phyloP scores from a whole-genome alignment of 2,329 filamentous ascomycete species.

The Penicillium nordicum region DNA sequence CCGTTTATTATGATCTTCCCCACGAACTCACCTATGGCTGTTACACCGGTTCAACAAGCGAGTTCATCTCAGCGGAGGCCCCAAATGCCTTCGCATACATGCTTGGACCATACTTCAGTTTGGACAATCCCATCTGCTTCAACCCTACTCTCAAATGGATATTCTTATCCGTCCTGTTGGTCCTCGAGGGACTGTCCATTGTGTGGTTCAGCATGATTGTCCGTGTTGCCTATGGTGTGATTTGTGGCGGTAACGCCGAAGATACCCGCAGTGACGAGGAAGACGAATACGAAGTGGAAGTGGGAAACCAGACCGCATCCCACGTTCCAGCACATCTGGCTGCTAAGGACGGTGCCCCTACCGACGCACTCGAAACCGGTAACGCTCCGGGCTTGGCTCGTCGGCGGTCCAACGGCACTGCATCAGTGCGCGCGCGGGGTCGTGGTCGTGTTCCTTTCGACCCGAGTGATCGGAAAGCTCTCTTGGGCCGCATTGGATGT shows the following conservation, averaged over 20 bases:
- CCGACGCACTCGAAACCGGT: slow-evolving; percentile 24
- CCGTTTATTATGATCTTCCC: slow-evolving; percentile 67
- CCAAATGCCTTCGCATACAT: slow-evolving; percentile 58
- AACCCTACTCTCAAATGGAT: slow-evolving; percentile 68
- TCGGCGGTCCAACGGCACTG: slow-evolving; percentile 35
- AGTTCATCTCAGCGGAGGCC: slow-evolving; percentile 34
- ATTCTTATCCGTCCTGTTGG: slow-evolving; percentile 73
- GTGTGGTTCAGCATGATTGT: slow-evolving; percentile 90
- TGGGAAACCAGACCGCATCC: slow-evolving; percentile 19
- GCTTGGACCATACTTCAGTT: slow-evolving; percentile 68
- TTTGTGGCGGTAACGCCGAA: slow-evolving; percentile 72
- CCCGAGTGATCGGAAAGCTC: slow-evolving; percentile 59
- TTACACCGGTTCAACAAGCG: slow-evolving; percentile 55
- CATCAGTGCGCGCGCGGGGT: slow-evolving; percentile 33
- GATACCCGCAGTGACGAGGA: slow-evolving; percentile 81
- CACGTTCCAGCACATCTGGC: slow-evolving; percentile 22
- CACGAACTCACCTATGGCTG: slow-evolving; percentile 64
- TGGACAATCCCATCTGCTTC: slow-evolving; percentile 75
- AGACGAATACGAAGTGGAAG: slow-evolving; percentile 52
- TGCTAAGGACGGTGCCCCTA: slow-evolving; percentile 25
- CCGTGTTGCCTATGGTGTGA: slow-evolving; percentile 73
- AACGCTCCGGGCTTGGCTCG: slow-evolving; percentile 29
- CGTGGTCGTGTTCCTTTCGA: slow-evolving; percentile 40
- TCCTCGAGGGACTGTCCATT: slow-evolving; percentile 74
- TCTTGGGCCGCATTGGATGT: slow-evolving; percentile 77